Percentiles rank a stretch among this genome's conserved stretches.
phyloP scores from a whole-genome alignment of 208 protist species.

The Acanthamoeba royreba region DNA sequence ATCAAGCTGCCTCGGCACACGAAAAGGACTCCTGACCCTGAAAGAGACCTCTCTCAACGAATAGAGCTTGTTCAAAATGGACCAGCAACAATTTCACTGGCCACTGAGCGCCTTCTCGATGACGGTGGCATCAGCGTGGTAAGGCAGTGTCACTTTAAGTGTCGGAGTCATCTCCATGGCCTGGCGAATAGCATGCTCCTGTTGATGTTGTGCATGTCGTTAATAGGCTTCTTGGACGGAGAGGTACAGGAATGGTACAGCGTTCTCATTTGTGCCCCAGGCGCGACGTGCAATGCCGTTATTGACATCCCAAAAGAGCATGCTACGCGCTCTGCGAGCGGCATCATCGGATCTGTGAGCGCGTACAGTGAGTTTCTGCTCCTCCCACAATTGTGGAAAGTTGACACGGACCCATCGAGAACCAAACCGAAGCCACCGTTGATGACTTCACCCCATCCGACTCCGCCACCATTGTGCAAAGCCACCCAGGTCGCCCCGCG shows the following conservation, averaged over 20 bases:
- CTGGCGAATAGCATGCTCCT: constrained; percentile 28
- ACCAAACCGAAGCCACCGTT: constrained; percentile 90
- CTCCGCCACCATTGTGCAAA: constrained; percentile 87
- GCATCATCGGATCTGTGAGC: constrained; percentile 54
- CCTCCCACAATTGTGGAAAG: not conserved
- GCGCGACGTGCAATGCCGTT: constrained; percentile 83
- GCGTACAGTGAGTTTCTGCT: no score
- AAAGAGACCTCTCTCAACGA: no score
- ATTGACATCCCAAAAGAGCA: constrained; percentile 89
- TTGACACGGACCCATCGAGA: constrained; percentile 76
- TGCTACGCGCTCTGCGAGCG: constrained; percentile 63
- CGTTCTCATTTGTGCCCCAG: constrained; percentile 85
- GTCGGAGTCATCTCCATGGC: constrained; percentile 77
- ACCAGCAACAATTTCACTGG: no score
- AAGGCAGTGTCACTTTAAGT: constrained; percentile 77
- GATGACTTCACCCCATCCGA: constrained; percentile 86
- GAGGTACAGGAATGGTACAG: constrained; percentile 29
- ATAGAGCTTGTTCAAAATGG: no score
- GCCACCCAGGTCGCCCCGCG: constrained; percentile 85
- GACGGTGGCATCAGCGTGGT: constrained; percentile 56
- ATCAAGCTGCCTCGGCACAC: no score
- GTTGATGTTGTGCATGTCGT: not conserved
- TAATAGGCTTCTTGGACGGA: not conserved
- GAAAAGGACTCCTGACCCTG: no score
- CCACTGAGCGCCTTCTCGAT: constrained; percentile 26